Evolutionary conservation across 345 rosid species (phyloP), one percentile per base, ranked within the genome.

Genomic region (Lepidium sativum): DNA sequence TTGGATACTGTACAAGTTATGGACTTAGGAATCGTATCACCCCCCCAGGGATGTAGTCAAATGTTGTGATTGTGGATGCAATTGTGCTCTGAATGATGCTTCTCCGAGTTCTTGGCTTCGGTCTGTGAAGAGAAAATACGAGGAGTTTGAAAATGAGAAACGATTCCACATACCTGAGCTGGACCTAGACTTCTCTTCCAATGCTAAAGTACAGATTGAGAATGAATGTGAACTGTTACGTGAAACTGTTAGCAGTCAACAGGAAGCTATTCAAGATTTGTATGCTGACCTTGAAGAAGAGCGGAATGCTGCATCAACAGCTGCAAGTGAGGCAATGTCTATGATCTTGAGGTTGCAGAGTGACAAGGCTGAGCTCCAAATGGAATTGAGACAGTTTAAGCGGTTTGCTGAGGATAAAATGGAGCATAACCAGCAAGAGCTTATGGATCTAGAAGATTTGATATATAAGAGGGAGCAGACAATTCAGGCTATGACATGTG

Each of bases 321-420:
- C 99, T 58, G 97, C 97, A 2, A 91, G 75, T 60, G 99, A 95
- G 79, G 95, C 97, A 2, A 95, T 95, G 99, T 91, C 95, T 6
- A 95, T 95, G 99, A 95, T 95, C 63, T 39, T 91, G 79, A 88
- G 85, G 78, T 71, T 95, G 80, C 97, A 95, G 80, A 88, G 89
- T 71, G 97, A 95, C 75, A 95, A 95, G 78, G 97, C 99, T 0
- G 99, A 91, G 69, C 71, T 83, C 37, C 89, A 86, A 63, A 95
- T 95, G 99, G 99, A 95, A 63, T 73, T 92, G 8, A 74, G 92
- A 47, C 99, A 95, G 70, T 95, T 91, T 66, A 91, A 88, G 79
- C 92, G 89, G 2, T 88, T 84, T 50, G 82, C 82, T 0, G 96
- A 91, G 82, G 99, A 91, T 82, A 95, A 82, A 74, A 86, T 84